Base-by-base conservation (phyloP, 2,329 filamentous ascomycete species). In the Pseudocercospora cruenta region DNA sequence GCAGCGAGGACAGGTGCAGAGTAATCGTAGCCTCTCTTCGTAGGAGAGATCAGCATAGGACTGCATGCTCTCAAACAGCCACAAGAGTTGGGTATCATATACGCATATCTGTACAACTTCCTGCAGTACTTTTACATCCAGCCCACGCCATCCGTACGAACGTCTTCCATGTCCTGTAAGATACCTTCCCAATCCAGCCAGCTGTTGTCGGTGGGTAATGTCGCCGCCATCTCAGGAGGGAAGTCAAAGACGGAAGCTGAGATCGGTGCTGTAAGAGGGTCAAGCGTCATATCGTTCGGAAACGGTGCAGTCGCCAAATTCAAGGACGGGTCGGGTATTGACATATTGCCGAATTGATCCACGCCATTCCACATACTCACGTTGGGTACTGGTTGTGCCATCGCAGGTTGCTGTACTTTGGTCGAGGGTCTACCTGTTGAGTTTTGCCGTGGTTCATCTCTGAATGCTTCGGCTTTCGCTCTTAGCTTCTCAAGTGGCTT, bases 91-190 rank as follows among this genome's bases (percentile, higher is more conserved):
- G 51, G 51, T 55, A 55, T 58, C n/a, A 24, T 43, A 58, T 14
- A 39, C 24, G 31, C 28, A 26, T 58, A 43, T 36, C 31, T 19
- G 19, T 43, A 24, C 55, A 36, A 39, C 7, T 10, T 21, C 9
- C 31, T 12, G 19, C 55, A 12, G 10, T 39, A 31, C 14, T 24
- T 43, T 39, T 39, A 58, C 31, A 43, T 39, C 55, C 75, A 85
- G 82, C 64, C 84, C 75, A 85, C 82, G 16, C 84, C 85, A 74
- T 84, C 85, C 70, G 76, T 82, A 55, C 84, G 84, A 73, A 84
- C 84, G 24, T 73, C 70, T 47, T 72, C 69, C 65, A 73, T 73
- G 67, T 79, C 79, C 22, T 79, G 81, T 45, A 65, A 63, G 51
- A 66, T 72, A 24, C 65, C 75, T 73, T 19, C 76, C 77, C 65